Evolutionary conservation across 2,329 filamentous ascomycete genomes (phyloP).

Genomic region (Aspergillus hortae): DNA sequence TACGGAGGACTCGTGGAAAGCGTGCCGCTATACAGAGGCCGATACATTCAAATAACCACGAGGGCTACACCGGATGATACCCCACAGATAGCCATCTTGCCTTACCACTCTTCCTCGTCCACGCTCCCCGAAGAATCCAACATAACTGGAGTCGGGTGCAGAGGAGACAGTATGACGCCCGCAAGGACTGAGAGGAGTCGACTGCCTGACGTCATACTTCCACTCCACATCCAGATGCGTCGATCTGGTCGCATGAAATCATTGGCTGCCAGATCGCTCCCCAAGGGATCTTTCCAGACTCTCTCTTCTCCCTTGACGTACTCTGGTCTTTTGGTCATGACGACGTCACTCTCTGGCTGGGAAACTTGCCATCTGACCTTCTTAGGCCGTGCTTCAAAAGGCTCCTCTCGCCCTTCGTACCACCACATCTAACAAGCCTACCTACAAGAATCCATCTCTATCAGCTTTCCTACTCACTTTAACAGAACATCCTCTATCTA

Average conservation of each 20-base stretch:
- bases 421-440: too few relatives aligned
- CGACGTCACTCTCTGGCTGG: not conserved
- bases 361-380: not conserved
- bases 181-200: too few relatives aligned
- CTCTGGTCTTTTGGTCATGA: conserved; percentile 13
- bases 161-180: not conserved
- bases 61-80: too few relatives aligned
- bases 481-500: not conserved
- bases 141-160: too few relatives aligned
- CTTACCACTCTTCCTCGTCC: too few relatives aligned
- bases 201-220: not conserved
- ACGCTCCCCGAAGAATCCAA: not conserved
- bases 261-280: not conserved
- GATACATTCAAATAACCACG: too few relatives aligned
- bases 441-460: not conserved
- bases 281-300: not conserved
- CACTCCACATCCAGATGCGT: not conserved
- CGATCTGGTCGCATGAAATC: not conserved
- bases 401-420: too few relatives aligned
- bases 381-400: not conserved
- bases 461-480: not conserved
- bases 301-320: not conserved
- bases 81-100: too few relatives aligned
- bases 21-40: too few relatives aligned
- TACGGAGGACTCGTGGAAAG: too few relatives aligned